Percentiles rank a stretch among this genome's conserved stretches.
Conservation (phyloP, 192 early-diverging fungal species). For the Rhizophagus sp. region DNA sequence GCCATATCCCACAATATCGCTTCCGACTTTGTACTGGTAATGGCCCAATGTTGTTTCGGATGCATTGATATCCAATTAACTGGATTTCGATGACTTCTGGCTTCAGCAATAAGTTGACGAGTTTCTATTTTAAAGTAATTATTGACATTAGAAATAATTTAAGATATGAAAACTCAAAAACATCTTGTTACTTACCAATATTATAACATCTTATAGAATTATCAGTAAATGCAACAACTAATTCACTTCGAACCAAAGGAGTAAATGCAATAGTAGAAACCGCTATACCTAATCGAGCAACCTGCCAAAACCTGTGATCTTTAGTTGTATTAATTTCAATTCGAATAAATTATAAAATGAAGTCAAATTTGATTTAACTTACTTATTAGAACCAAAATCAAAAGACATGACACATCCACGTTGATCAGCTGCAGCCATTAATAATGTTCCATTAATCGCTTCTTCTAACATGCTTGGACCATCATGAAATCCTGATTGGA, state of each 20-base stretch:
- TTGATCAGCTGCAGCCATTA: slow-evolving; percentile 32
- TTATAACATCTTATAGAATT: slow-evolving; percentile 29
- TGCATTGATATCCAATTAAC: slow-evolving; percentile 28
- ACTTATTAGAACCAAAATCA: slow-evolving; percentile 31
- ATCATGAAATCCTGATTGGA: slow-evolving; percentile 14
- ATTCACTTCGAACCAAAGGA: slow-evolving; percentile 5
- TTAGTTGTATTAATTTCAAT: not conserved
- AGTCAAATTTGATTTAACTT: not conserved
- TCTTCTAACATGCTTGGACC: slow-evolving; percentile 9
- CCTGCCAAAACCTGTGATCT: slow-evolving; percentile 16
- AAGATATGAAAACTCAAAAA: not conserved
- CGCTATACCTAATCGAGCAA: slow-evolving; percentile 19
- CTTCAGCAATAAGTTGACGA: slow-evolving; percentile 23
- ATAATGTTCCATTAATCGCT: slow-evolving; percentile 8
- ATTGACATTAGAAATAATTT: not conserved
- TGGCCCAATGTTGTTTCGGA: slow-evolving; percentile 9
- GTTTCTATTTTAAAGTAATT: slow-evolving; percentile 17
- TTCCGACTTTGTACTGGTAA: slow-evolving; percentile 24
- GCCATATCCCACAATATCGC: slow-evolving; percentile 28
- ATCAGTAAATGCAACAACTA: slow-evolving; percentile 30
- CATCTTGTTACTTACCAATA: slow-evolving; percentile 13
- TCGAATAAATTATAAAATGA: not conserved
- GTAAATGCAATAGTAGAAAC: slow-evolving; percentile 18
- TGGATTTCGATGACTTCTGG: slow-evolving; percentile 17
- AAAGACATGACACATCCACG: slow-evolving; percentile 7